Percentiles rank a stretch among this genome's conserved stretches.
Evolutionary conservation across 2,329 filamentous ascomycete species (phyloP).

Genomic region (Trichoderma afroharzianum): DNA sequence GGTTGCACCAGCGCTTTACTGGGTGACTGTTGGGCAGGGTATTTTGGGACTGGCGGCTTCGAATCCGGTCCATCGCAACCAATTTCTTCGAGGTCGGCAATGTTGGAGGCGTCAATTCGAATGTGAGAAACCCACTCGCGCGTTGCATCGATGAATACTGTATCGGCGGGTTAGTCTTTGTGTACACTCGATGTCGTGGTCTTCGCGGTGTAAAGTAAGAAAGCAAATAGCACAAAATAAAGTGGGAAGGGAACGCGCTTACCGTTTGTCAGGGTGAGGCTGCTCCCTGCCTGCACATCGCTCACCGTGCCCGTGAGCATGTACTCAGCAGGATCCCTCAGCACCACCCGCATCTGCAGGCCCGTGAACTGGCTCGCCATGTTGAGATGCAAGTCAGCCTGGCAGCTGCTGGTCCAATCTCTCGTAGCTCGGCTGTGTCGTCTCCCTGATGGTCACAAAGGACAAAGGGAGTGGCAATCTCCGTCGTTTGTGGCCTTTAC

Average conservation of each 20-base stretch:
- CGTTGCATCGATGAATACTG: conserved; percentile 39
- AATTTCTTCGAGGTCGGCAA: conserved; percentile 43
- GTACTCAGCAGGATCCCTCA: conserved; percentile 61
- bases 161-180: neutral
- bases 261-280: conserved; percentile 71
- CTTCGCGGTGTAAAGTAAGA: neutral
- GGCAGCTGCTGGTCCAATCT: neutral
- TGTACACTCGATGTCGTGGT: neutral
- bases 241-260: conserved; percentile 19
- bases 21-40: conserved; percentile 14
- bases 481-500: neutral
- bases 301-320: conserved; percentile 68
- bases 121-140: conserved; percentile 41
- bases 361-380: conserved; percentile 68
- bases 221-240: neutral
- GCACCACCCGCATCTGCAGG: conserved; percentile 69
- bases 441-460: neutral
- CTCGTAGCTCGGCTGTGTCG: neutral
- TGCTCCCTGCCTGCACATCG: conserved; percentile 62
- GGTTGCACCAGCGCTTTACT: neutral
- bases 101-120: conserved; percentile 47
- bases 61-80: conserved; percentile 27
- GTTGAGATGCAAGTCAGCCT: conserved; percentile 8
- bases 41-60: conserved; percentile 27
- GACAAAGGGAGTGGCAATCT: neutral